phyloP scores from a whole-genome alignment of 1,284 basidiomycete genomes.

The Phellopilus nigrolimitatus region DNA sequence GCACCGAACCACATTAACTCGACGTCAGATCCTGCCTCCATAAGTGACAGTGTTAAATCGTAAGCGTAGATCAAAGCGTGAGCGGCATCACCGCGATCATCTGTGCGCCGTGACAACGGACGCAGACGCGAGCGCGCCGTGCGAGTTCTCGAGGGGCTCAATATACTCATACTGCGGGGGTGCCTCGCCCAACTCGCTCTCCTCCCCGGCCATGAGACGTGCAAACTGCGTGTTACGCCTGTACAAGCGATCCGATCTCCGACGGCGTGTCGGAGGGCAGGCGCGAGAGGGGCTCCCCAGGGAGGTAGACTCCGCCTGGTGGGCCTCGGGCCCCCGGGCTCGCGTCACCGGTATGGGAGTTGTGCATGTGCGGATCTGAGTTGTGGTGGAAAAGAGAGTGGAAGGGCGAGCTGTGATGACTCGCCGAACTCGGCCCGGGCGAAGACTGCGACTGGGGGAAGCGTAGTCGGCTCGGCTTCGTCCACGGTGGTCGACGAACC shows the following conservation, averaged over 20 bases:
- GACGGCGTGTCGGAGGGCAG: constrained; percentile 22
- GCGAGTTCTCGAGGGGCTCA: constrained; percentile 2
- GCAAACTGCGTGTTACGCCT: constrained; percentile 47
- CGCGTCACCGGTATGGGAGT: not conserved
- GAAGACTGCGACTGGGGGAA: constrained; percentile 3
- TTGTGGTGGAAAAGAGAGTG: constrained; percentile 3
- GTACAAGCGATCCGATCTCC: constrained; percentile 32
- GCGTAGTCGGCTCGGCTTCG: constrained; percentile 3
- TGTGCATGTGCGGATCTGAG: constrained; percentile 2
- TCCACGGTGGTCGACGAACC: not conserved
- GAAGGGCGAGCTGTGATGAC: not conserved
- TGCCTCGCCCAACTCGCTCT: constrained; percentile 57
- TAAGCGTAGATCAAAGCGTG: too few species aligned
- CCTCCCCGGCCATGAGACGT: constrained; percentile 57
- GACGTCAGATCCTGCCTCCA: too few species aligned
- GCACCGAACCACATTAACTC: too few species aligned
- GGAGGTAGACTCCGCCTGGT: not conserved
- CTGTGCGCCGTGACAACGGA: constrained; percentile 19
- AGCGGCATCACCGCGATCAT: constrained; percentile 46
- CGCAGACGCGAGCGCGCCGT: constrained; percentile 6
- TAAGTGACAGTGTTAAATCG: constrained; percentile 35
- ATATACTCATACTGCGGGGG: constrained; percentile 53
- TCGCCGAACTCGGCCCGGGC: not conserved
- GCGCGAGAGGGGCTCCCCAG: constrained; percentile 8
- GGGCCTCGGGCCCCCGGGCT: not conserved